Evolutionary conservation across 805 yeast genomes (phyloP), one percentile per base, ranked within the genome.

Genomic region (Lipomyces sp.): DNA sequence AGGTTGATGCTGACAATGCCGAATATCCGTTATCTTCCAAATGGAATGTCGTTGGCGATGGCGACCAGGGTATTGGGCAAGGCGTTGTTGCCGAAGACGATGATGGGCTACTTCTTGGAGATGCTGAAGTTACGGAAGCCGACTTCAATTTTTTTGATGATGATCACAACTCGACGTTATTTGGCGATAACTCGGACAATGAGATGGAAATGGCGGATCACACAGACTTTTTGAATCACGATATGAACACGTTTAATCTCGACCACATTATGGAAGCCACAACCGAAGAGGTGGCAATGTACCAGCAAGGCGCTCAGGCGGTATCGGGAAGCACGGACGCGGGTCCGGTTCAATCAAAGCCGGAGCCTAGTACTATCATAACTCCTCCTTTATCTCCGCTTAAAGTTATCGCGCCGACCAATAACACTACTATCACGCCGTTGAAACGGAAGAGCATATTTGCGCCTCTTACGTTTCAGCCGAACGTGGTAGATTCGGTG

Each of bases 381-480:
- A 63, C 64, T 15, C 63, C 59, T 4, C 71, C 72, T 24, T 39
- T 55, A 10, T 62, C 68, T 1, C 72, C 70, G 13, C 37, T 66
- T 13, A 66, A 64, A 11, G 55, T 64, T 10, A 37, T 66, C 18
- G 42, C 75, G 68, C 67, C 66, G 34, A 73, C 74, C 54, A 72
- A 70, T 42, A 71, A 73, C 7, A 50, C 62, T 2, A 53, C 53
- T 15, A 57, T 24, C 29, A 1, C 33, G 15, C 32, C 56, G 34
- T 50, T 8, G 48, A 59, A 77, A 76, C 59, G 79, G 76, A 60
- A 84, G 79, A 90, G 97, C 54, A 86, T 88, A 0, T 93, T 92
- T 77, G 90, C 97, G 0, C 96, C 97, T 0, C 80, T 92, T 53
- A 82, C 84, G 53, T 93, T 92, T 78, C 89, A 90, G 72, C 97